Base-by-base conservation (phyloP, 108 stramenopile species). In the Skeletonema marinoi region DNA sequence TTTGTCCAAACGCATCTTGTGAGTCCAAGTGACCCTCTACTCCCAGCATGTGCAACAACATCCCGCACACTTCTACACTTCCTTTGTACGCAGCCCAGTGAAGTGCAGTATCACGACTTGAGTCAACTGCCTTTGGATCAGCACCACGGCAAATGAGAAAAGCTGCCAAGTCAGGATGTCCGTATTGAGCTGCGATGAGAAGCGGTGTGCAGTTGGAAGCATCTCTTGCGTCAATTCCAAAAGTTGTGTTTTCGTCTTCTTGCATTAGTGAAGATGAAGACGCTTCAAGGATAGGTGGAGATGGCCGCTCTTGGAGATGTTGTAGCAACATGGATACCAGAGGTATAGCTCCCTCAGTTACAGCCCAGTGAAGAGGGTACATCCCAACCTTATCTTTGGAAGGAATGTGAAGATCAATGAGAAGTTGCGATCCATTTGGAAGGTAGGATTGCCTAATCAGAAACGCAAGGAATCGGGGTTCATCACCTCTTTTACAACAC, bases 71-170 rank as follows among this genome's bases (percentile, higher is more conserved):
- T 50, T 89, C 83, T 31, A 94, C 84, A 60, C 87, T 86, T 36
- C 96, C 98, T 81, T 98, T 98, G 81, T 98, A 98, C 35, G 97
- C 95, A 5, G 97, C 98, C 98, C 98, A 98, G 74, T 98, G 98
- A 63, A 96, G 69, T 2, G 96, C 96, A 8, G 96, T 89, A 74
- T 98, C 98, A n/a, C 82, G 71, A 64, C 78, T 88, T 17, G 82
- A 74, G 83, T 98, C 98, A 11, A 93, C 78, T 32, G 92, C 91
- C 21, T 79, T 69, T 21, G 89, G 69, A 68, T 95, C 81, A 13
- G 97, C 96, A 35, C 96, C 95, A 16, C 87, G 78, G 36, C 95
- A 84, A 21, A 95, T 81, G 14, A 98, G 73, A 63, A 86, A 96
- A 19, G 93, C 95, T 17, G 92, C 96, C n/a, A 96, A 78, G 74